Base-by-base conservation (phyloP, 164 flowering plant genomes). In the Magnolia officinalis region DNA sequence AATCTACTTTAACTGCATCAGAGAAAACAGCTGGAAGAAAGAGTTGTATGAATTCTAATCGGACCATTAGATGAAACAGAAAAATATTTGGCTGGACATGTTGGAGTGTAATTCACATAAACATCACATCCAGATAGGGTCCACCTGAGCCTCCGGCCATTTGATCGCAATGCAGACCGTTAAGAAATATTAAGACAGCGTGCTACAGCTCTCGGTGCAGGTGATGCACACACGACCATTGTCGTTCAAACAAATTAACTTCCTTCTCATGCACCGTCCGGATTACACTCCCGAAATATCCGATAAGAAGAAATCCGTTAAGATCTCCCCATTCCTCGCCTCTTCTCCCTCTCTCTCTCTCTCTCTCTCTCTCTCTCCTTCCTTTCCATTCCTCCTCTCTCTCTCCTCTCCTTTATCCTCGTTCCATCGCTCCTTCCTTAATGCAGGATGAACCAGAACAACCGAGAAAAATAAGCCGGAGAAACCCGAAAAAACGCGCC, bases 261-360 rank as follows among this genome's bases (percentile, higher is more conserved):
- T 8, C 65, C 29, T 26, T 26, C 29, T 26, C 29, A 26, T 26
- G 29, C 29, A 37, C 6, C 45, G 45, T 37, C 45, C 45, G 45
- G 45, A 37, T 37, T 37, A 4, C 45, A 37, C 69, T 11, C 29
- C 31, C 69, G 29, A 66, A 74, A 74, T 65, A 74, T 65, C 63
- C 63, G 76, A 23, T 49, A 21, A 2, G 68, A 50, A 26, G 26
- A 65, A 74, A 65, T 66, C 76, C 7, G 71, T 74, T 74, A 74
- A 19, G 71, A 65, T 74, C 59, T 74, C 59, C 69, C 69, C 69
- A 5, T 21, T 9, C 21, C 69, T 21, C 64, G 23, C 51, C 64
- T 72, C 75, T 37, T 26, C 29, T 26, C 29, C 29, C 29, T 26
- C 29, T 1, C 68, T 31, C n/a, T n/a, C n/a, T n/a, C n/a, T n/a